Base-by-base conservation (phyloP, 495 filamentous ascomycete species). In the Clavariopsis aquatica region DNA sequence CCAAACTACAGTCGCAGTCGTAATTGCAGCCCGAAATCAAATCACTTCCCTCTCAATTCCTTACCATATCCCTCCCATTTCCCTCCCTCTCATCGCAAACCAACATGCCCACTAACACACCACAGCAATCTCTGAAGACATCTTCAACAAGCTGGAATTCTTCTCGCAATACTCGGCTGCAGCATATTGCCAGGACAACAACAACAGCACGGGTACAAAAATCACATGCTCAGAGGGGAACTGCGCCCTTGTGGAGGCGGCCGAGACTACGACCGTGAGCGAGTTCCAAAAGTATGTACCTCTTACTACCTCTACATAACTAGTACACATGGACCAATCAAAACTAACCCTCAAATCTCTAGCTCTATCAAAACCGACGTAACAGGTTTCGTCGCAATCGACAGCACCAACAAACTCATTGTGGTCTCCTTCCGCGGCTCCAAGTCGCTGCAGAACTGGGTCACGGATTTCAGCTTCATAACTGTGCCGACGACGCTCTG, bases 351-450 rank as follows among this genome's bases (percentile, higher is more conserved):
- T 26, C 17, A 41, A n/a, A 19, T 23, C 36, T 45, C 36, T 20
- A 89, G 84, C 46, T 78, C 82, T 1, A 62, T 78, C 34, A 49
- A 76, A 8, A 84, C 87, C 7, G 88, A 90, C 64, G 82, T 83
- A 15, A 80, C 85, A 13, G 91, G 91, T 34, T 89, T 86, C 69
- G 73, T 92, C n/a, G 86, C 85, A 13, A 75, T 79, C 22, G 91
- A 94, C 74, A 71, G 74, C 23, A 85, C 82, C 27, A 85, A 83
- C 66, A 61, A 78, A 22, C 66, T 84, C 15, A 86, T 93, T 49
- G 81, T 93, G 31, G 74, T 91, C 45, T 81, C 87, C 17, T 87
- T 92, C 78, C 83, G 87, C 28, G 91, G 91, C 62, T 83, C 82
- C 26, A 66, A 78, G 15, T 85, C 83, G 20, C 24, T 89, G 47